phyloP scores from a whole-genome alignment of 2,329 filamentous ascomycete genomes.

The Nigrospora osmanthi region DNA sequence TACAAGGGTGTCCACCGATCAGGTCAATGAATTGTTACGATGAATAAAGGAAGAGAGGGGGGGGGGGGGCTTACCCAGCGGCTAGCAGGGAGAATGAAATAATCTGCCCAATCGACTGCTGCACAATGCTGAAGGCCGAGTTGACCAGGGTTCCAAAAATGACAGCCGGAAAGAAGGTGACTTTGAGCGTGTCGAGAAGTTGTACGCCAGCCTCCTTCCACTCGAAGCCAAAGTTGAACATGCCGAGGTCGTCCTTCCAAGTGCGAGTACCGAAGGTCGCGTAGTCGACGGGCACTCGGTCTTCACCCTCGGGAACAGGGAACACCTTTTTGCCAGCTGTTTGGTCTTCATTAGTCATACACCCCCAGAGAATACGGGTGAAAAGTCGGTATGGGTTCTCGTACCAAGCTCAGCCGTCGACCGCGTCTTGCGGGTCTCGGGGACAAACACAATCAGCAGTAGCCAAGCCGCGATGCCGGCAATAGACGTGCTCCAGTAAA shows the following conservation, averaged over 20 bases:
- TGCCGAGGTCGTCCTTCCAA: constrained; percentile 20
- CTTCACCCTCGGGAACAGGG: constrained; percentile 15
- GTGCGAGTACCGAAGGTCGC: constrained; percentile 16
- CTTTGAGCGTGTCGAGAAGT: constrained; percentile 20
- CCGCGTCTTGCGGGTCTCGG: constrained; percentile 25
- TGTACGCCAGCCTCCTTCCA: constrained; percentile 14
- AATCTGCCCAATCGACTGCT: constrained; percentile 5
- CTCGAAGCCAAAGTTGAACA: constrained; percentile 21
- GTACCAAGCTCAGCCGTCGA: constrained; percentile 19
- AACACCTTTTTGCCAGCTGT: constrained; percentile 12
- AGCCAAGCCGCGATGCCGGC: constrained; percentile 24
- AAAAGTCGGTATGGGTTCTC: background rate
- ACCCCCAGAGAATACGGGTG: background rate
- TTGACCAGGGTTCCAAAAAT: constrained; percentile 19
- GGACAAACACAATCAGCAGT: constrained; percentile 20
- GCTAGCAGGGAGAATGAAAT: constrained; percentile 5
- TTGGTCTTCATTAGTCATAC: background rate
- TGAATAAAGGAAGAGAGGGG: background rate
- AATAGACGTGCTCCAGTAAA: constrained; percentile 25
- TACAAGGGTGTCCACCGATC: background rate
- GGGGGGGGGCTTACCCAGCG: constrained; percentile 4
- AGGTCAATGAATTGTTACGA: no score
- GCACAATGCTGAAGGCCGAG: constrained; percentile 7
- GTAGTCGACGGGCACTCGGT: constrained; percentile 18
- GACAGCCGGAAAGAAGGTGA: constrained; percentile 23